Evolutionary conservation across 176 grass and related monocot species (phyloP).

Genomic region (Musa beccarii): DNA sequence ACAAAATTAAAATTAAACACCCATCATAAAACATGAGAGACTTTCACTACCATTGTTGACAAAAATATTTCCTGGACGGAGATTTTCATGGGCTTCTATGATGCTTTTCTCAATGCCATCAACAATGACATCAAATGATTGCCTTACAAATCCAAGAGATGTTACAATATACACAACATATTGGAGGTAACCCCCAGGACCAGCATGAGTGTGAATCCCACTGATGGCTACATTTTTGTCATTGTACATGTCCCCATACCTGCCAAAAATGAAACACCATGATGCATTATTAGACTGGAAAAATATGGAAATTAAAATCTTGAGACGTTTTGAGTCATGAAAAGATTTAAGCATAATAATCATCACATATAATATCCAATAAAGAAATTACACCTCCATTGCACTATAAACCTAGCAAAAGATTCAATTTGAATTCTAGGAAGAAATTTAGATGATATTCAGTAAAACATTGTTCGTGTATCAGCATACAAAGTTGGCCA

Average conservation of each 20-base stretch:
- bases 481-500: no score
- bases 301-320: background rate
- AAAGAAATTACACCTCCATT: background rate
- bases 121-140: conserved; percentile 95
- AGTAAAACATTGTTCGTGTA: no score
- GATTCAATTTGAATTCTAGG: no score
- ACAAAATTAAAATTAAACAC: background rate
- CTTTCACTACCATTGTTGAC: conserved; percentile 68
- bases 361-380: background rate
- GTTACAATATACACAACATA: conserved; percentile 95
- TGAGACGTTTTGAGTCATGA: background rate
- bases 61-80: conserved; percentile 68
- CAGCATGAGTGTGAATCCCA: conserved; percentile 95
- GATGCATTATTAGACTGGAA: background rate
- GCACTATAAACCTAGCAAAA: background rate
- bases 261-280: conserved; percentile 26
- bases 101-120: conserved; percentile 88
- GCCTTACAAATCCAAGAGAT: conserved; percentile 88
- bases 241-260: conserved; percentile 86
- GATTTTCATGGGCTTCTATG: conserved; percentile 82
- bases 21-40: background rate
- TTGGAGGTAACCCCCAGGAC: conserved; percentile 94
- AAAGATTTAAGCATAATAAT: background rate
- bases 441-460: no score
- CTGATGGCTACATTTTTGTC: conserved; percentile 91